Percentiles rank a stretch among this genome's conserved stretches.
These are phyloP conservation scores for Metarhizium robertsii DNA, from an alignment of 2,329 filamentous ascomycete genomes.

Conservation along the genomic window DNA sequence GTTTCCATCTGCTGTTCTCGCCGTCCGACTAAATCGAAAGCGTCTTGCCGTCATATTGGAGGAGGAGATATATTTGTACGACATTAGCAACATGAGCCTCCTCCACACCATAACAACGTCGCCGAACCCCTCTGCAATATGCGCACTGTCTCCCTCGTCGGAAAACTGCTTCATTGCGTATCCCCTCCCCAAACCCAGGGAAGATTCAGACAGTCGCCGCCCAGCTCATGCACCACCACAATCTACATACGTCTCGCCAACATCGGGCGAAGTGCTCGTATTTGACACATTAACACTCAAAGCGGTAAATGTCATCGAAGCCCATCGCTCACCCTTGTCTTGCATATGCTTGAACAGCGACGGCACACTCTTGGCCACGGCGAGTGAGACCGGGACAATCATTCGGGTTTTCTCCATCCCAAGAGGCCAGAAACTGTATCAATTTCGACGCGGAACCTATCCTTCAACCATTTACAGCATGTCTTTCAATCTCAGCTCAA, in stretches of 20 bases:
- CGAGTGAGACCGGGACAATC: conserved; percentile 95
- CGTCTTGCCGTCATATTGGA: conserved; percentile 88
- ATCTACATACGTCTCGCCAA: conserved; percentile 70
- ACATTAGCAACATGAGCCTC: conserved; percentile 97
- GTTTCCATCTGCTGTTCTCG: conserved; percentile 91
- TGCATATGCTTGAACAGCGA: conserved; percentile 89
- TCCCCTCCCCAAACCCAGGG: conserved; percentile 67
- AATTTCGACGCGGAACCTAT: conserved; percentile 92
- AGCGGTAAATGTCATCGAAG: conserved; percentile 90
- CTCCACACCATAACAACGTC: conserved; percentile 89
- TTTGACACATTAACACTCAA: conserved; percentile 86
- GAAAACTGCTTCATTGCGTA: conserved; percentile 96
- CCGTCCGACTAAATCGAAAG: conserved; percentile 89
- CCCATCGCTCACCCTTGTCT: conserved; percentile 83
- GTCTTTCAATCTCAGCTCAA: conserved; percentile 94
- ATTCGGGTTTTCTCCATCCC: conserved; percentile 93
- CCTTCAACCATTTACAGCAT: conserved; percentile 96
- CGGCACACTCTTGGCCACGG: conserved; percentile 83
- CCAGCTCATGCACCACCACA: conserved; percentile 80
- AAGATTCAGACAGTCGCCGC: conserved; percentile 45
- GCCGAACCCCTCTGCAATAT: conserved; percentile 85
- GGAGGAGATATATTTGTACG: conserved; percentile 95
- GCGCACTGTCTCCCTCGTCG: conserved; percentile 84
- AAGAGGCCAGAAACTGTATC: conserved; percentile 83
- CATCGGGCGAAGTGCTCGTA: conserved; percentile 83